Evolutionary conservation across 495 filamentous ascomycete genomes (phyloP).

Genomic region (Aspergillus nanangensis): DNA sequence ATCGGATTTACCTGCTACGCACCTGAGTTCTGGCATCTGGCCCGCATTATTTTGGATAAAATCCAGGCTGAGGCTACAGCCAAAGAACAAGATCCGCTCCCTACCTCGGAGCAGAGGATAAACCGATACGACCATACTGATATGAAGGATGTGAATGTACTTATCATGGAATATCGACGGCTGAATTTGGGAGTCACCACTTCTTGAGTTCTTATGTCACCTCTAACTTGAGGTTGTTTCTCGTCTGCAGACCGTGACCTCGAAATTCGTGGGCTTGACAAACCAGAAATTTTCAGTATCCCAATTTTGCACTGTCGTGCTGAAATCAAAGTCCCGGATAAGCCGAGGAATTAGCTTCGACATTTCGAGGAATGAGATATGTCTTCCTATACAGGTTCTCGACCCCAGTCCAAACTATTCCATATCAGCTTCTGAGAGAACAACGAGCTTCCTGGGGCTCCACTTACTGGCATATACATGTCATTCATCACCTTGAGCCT

Average conservation of each 20-base stretch:
- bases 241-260: constrained; percentile 17
- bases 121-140: constrained; percentile 24
- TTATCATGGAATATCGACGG: constrained; percentile 26
- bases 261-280: constrained; percentile 38
- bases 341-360: constrained; percentile 44
- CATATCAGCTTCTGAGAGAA: neutral
- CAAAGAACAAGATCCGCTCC: constrained; percentile 2
- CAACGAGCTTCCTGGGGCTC: neutral
- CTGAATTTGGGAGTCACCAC: constrained; percentile 16
- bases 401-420: constrained; percentile 43
- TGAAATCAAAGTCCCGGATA: constrained; percentile 38
- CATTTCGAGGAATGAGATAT: constrained; percentile 45
- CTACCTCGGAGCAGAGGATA: neutral
- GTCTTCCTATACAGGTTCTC: constrained; percentile 43
- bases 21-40: constrained; percentile 28
- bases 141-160: constrained; percentile 26
- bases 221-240: neutral
- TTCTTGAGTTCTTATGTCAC: neutral
- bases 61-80: constrained; percentile 6
- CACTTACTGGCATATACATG: constrained; percentile 37
- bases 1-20: constrained; percentile 22
- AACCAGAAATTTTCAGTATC: constrained; percentile 44
- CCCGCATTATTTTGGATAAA: constrained; percentile 17
- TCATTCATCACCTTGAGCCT: constrained; percentile 36
- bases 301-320: constrained; percentile 26